Base-by-base conservation (phyloP, 306 rosid species). In the Cucumis melo region DNA sequence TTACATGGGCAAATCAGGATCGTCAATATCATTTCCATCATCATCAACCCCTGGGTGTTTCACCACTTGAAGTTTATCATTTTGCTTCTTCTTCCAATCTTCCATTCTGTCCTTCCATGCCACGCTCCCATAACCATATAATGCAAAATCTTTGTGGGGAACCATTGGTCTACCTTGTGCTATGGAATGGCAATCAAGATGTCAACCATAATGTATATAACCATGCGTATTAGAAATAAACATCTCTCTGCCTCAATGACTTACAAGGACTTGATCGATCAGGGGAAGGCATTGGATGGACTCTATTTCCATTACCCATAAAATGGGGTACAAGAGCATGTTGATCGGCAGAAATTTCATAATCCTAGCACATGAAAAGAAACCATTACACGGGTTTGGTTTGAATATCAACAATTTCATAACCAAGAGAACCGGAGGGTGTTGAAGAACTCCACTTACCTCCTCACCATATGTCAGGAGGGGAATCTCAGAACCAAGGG, bases 41-140 rank as follows among this genome's bases (percentile, higher is more conserved):
- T 81, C 84, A 66, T 53, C 65, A n/a, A 50, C 81, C 23, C 97
- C 99, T 78, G 89, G 88, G 77, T 94, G 99, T 86, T 88, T 90
- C 81, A 92, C 93, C 50, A 94, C 98, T 80, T 94, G 92, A 83
- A 92, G 98, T 74, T 88, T 94, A 41, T 94, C 97, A 84, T 79
- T 84, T 80, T 92, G 99, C 88, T 82, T 89, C 80, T 83, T 92
- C 87, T 87, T 94, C 99, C 99, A 94, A 54, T 90, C 98, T 51
- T 94, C 99, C 99, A 90, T 88, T 67, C 99, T 87, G 61, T 90
- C 99, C 84, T 89, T 94, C 99, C 99, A 94, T 24, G 89, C 91
- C 55, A 94, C 97, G 82, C 98, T 94, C 73, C 99, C 99, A 81
- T 92, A 94, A 51, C 99, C 99, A 85, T 94, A 94, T 32, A 88